Conservation (phyloP, 495 filamentous ascomycete species). For the Lasiosphaeris hirsuta region DNA sequence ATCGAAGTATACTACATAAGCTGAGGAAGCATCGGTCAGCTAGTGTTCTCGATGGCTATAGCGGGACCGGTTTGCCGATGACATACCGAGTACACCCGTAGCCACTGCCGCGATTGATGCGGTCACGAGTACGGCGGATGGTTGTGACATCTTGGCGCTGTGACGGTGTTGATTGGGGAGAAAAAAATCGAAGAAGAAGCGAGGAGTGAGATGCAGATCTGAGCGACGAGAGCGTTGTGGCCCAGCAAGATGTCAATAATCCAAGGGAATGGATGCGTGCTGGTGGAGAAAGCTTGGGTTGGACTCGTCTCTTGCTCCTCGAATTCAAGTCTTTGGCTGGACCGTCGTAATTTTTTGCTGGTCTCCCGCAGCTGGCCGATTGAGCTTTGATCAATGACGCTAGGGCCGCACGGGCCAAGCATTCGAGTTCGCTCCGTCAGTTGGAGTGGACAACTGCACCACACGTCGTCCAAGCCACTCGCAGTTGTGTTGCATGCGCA, state of each 20-base stretch:
- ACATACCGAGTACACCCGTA: constrained; percentile 72
- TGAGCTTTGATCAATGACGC: constrained; percentile 14
- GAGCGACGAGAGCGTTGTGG: not conserved
- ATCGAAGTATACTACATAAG: constrained; percentile 90
- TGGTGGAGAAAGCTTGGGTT: too few relatives aligned
- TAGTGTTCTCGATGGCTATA: constrained; percentile 21
- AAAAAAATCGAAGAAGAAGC: not conserved
- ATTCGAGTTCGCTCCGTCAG: not conserved
- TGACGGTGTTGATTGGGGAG: not conserved
- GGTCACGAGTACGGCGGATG: constrained; percentile 58
- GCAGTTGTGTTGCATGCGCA: too few relatives aligned
- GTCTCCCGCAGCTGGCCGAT: constrained; percentile 6
- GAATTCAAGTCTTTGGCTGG: constrained; percentile 5
- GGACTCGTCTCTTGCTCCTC: not conserved
- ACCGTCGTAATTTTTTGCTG: constrained; percentile 12
- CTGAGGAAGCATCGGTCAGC: constrained; percentile 27
- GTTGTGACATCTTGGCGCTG: constrained; percentile 5
- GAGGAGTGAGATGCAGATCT: not conserved
- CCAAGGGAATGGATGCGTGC: too few relatives aligned
- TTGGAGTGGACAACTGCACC: too few relatives aligned
- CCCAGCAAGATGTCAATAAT: not conserved
- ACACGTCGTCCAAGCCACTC: too few relatives aligned
- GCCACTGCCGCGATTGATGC: constrained; percentile 69
- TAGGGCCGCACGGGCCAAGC: constrained; percentile 13
- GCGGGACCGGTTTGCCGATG: constrained; percentile 5